These are phyloP conservation scores for Dalechampia spathulata DNA, from an alignment of 441 rosid species.

Conservation along the genomic window DNA sequence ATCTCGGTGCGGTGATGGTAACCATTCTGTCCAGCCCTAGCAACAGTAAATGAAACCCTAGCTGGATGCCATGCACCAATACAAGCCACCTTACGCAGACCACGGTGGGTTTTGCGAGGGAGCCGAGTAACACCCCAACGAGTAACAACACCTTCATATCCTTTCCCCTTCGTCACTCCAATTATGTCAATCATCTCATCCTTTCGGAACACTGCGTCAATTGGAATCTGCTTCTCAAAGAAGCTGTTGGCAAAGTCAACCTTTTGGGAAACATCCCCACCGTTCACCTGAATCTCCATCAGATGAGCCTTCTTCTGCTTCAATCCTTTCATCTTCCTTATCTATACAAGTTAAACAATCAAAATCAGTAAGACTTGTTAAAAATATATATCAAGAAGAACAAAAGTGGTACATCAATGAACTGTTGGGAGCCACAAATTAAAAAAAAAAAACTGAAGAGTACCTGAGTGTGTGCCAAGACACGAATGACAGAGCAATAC, in stretches of 20 bases:
- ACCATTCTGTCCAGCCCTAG: slow-evolving; percentile 95
- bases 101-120: slow-evolving; percentile 91
- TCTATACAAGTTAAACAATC: slow-evolving; percentile 22
- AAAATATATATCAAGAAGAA: too few species aligned
- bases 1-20: slow-evolving; percentile 93
- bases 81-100: slow-evolving; percentile 92
- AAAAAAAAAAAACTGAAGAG: neutral
- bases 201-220: slow-evolving; percentile 74
- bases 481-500: slow-evolving; percentile 56
- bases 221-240: slow-evolving; percentile 75
- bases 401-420: too few species aligned
- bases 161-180: slow-evolving; percentile 90
- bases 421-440: neutral
- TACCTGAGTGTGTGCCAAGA: slow-evolving; percentile 62
- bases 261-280: slow-evolving; percentile 62
- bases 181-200: slow-evolving; percentile 88
- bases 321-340: slow-evolving; percentile 85
- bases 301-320: slow-evolving; percentile 88
- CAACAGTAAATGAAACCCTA: slow-evolving; percentile 85
- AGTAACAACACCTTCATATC: slow-evolving; percentile 88
- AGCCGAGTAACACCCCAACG: slow-evolving; percentile 98
- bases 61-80: slow-evolving; percentile 98
- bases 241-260: slow-evolving; percentile 74
- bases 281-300: slow-evolving; percentile 87
- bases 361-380: too few species aligned